Conservation (phyloP, 805 yeast genomes). For the Candida manassasensis region DNA sequence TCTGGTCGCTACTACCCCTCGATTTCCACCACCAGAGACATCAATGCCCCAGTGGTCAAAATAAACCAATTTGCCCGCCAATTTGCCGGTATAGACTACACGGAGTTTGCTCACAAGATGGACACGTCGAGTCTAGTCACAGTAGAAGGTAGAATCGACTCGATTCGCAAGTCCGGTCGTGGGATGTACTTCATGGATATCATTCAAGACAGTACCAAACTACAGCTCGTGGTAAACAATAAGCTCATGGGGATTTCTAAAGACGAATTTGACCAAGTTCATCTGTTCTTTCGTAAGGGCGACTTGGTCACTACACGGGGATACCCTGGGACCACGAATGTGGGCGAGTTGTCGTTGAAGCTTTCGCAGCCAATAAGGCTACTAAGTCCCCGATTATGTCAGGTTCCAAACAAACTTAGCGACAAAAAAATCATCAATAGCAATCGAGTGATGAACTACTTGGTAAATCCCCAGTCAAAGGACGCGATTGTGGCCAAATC, state of each 20-base stretch:
- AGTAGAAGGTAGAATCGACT: conserved; percentile 52
- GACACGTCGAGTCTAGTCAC: conserved; percentile 4
- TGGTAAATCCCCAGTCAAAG: conserved; percentile 51
- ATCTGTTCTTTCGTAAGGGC: conserved; percentile 54
- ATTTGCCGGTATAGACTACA: conserved; percentile 9
- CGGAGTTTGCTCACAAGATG: conserved; percentile 7
- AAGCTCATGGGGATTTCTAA: conserved; percentile 39
- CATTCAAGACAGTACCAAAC: conserved; percentile 49
- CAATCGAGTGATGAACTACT: conserved; percentile 70
- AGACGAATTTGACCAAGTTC: conserved; percentile 38
- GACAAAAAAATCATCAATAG: conserved; percentile 55
- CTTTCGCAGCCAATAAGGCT: conserved; percentile 45
- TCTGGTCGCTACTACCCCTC: conserved; percentile 11
- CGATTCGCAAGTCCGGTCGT: conserved; percentile 62
- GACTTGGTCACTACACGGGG: conserved; percentile 70
- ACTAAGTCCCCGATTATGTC: conserved; percentile 58
- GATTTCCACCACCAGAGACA: conserved; percentile 7
- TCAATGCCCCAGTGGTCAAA: neutral
- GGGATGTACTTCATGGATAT: conserved; percentile 68
- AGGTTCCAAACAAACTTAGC: conserved; percentile 53
- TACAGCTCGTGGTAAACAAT: conserved; percentile 62
- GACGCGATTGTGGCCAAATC: conserved; percentile 49
- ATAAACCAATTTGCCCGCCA: conserved; percentile 6
- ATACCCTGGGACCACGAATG: conserved; percentile 65
- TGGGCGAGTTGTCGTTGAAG: conserved; percentile 74